Evolutionary conservation across 208 protist genomes (phyloP), one percentile per base, ranked within the genome.

Genomic region (Porcisia deanei): DNA sequence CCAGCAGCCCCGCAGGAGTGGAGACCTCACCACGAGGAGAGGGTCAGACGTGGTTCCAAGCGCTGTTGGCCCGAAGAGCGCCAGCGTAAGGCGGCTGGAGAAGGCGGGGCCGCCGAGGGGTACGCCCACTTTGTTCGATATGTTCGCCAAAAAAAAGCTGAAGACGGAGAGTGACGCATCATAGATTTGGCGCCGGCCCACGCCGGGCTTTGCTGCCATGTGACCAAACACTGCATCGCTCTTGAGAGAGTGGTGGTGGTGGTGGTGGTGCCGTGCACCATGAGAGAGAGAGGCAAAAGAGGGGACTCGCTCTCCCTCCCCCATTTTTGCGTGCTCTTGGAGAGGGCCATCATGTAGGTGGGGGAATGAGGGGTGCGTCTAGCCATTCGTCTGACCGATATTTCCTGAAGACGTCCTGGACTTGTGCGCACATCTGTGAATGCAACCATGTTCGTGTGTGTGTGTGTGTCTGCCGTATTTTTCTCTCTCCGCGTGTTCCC

Each of bases 111-210:
- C 70, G 41, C 85, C 88, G 16, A 86, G 82, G 59, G 81, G 81
- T n/a, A 90, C 85, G 10, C 88, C 88, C 7, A 93, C 88, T 25
- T 66, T 93, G n/a, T 75, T 89, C 37, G 59, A 79, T 2, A 88
- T 93, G 84, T 93, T 93, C 59, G 88, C 83, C 12, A 86, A 85
- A 68, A 86, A 85, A 69, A 88, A 88, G 69, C 41, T 68, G 39
- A 25, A 71, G 14, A 37, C 45, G 8, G 63, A 64, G 67, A 54
- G 65, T 18, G 49, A 0, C 25, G 49, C 20, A 10, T 10, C 5
- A 25, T n/a, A 66, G 25, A 22, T 61, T 9, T 61, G 57, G 25
- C 57, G 57, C n/a, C n/a, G 57, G 30, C 25, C 3, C 5, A 37
- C 57, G 25, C 4, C n/a, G 20, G 57, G 30, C 25, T 37, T 37